Evolutionary conservation across 164 flowering plant species (phyloP).

Genomic region (Akebia trifoliata): DNA sequence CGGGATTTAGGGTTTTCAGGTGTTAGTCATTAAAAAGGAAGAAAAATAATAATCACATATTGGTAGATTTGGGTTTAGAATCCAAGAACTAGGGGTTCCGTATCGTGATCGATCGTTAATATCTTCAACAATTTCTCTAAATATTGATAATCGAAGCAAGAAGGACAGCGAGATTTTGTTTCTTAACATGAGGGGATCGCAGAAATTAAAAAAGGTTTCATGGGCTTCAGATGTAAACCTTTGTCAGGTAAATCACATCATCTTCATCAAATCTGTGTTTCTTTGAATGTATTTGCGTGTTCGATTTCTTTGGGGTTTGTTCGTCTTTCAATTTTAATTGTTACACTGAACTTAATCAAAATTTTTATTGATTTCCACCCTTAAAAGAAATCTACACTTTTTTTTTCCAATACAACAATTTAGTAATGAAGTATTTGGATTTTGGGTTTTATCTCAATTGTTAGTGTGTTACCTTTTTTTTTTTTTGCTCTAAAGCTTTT

Average conservation of each 20-base stretch:
- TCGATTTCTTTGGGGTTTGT: background rate
- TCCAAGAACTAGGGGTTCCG: background rate
- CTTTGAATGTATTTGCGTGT: background rate
- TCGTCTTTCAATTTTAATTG: background rate
- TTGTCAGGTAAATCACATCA: slow-evolving; percentile 65
- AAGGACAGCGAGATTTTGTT: slow-evolving; percentile 7
- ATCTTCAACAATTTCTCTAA: background rate
- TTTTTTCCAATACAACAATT: too few relatives aligned
- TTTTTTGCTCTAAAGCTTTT: too few relatives aligned
- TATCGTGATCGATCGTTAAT: background rate
- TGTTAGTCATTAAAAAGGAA: background rate
- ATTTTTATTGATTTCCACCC: too few relatives aligned
- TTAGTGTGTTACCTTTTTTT: too few relatives aligned
- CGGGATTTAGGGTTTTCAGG: slow-evolving; percentile 2
- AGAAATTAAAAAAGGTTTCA: slow-evolving; percentile 73
- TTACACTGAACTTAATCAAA: background rate
- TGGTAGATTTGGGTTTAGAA: background rate
- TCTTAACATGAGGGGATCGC: slow-evolving; percentile 59
- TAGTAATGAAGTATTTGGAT: too few relatives aligned
- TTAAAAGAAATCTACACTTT: too few relatives aligned
- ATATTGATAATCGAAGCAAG: background rate
- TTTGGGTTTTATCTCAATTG: too few relatives aligned
- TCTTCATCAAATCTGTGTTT: slow-evolving; percentile 2
- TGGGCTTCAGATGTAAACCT: slow-evolving; percentile 82
- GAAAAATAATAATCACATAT: background rate